Conservation (phyloP, 2,329 filamentous ascomycete species). For the Trichoderma sp. region DNA sequence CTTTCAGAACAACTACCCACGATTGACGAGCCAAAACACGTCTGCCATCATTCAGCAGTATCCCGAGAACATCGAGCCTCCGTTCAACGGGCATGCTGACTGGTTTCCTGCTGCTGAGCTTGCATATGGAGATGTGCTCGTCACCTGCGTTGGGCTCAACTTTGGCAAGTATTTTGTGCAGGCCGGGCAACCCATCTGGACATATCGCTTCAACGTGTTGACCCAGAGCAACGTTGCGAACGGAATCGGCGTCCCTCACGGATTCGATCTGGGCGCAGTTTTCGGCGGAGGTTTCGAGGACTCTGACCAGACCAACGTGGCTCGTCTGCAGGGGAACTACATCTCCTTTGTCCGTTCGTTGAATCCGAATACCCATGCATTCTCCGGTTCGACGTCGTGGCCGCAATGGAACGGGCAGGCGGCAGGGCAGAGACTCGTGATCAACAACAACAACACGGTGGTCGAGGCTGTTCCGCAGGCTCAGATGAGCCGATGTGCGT, state of each 20-base stretch:
- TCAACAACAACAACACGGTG: conserved; percentile 27
- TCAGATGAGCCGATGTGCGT: conserved; percentile 23
- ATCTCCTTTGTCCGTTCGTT: conserved; percentile 65
- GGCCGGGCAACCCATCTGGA: conserved; percentile 20
- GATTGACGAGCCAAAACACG: conserved; percentile 7
- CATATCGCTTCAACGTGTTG: conserved; percentile 28
- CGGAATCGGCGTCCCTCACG: conserved; percentile 65
- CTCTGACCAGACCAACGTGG: conserved; percentile 50
- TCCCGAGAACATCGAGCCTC: conserved; percentile 19
- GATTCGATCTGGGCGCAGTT: conserved; percentile 63
- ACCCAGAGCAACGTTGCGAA: conserved; percentile 43
- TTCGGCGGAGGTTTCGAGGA: conserved; percentile 53
- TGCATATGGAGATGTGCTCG: conserved; percentile 24
- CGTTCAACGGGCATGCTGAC: conserved; percentile 13
- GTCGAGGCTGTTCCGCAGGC: conserved; percentile 20
- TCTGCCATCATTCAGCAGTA: conserved; percentile 23
- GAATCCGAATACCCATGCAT: conserved; percentile 63
- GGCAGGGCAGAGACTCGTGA: conserved; percentile 15
- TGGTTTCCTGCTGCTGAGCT: conserved; percentile 25
- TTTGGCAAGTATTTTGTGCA: conserved; percentile 26
- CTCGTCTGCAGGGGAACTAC: conserved; percentile 67
- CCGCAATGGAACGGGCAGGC: conserved; percentile 27
- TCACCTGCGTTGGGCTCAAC: conserved; percentile 23
- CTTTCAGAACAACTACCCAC: conserved; percentile 24
- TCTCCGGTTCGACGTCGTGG: conserved; percentile 22